These are phyloP conservation scores for Posidonia oceanica DNA, from an alignment of 116 monocot genomes.

Conservation along the genomic window DNA sequence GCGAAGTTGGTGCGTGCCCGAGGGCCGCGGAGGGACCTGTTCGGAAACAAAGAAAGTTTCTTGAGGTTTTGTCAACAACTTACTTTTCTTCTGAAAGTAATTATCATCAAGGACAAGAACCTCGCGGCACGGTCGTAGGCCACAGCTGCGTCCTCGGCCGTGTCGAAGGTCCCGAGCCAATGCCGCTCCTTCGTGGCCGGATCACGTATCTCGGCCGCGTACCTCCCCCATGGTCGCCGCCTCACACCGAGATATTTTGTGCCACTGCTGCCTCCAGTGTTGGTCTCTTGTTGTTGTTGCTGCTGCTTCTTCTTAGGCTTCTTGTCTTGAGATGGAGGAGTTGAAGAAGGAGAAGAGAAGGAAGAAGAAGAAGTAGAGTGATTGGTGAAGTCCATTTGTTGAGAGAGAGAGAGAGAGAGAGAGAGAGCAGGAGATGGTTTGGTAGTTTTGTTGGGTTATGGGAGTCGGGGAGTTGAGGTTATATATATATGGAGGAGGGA, in stretches of 20 bases:
- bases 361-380: not conserved
- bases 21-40: conserved; percentile 16
- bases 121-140: conserved; percentile 49
- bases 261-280: conserved; percentile 5
- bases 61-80: too few species aligned
- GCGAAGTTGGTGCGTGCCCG: conserved; percentile 69
- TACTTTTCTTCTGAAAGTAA: not conserved
- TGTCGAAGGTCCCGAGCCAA: conserved; percentile 87
- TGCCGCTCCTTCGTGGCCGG: conserved; percentile 36
- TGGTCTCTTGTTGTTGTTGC: not conserved
- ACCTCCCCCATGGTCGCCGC: conserved; percentile 37
- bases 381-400: not conserved
- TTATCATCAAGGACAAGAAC: conserved; percentile 13
- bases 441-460: not conserved
- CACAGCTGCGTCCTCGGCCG: conserved; percentile 73
- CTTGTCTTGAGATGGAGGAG: too few species aligned
- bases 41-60: not conserved
- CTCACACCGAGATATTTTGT: conserved; percentile 30
- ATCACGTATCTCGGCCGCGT: conserved; percentile 38
- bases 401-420: not conserved
- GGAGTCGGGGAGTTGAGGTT: not conserved
- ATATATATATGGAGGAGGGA: not conserved
- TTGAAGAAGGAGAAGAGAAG: not conserved
- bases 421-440: not conserved
- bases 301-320: too few species aligned